Evolutionary conservation across 805 yeast genomes (phyloP).

Genomic region (Wickerhamiella parazyma): DNA sequence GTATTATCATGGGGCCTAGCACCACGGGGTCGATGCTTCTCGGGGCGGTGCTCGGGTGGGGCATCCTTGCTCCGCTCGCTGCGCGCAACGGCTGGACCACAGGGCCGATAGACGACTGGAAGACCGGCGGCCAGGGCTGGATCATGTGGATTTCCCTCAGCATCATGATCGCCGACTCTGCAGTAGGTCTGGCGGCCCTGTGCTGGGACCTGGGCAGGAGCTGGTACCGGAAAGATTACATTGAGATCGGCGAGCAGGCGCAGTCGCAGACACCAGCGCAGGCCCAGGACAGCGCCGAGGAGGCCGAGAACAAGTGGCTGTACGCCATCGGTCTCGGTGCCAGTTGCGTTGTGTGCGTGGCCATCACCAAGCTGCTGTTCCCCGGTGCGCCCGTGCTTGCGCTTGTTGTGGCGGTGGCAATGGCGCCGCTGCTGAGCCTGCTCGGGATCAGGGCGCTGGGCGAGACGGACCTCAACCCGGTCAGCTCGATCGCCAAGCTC

Average conservation of each 20-base stretch:
- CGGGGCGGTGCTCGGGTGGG: constrained; percentile 91
- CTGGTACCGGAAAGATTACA: too few relatives aligned
- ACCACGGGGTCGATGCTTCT: constrained; percentile 83
- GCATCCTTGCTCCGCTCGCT: constrained; percentile 69
- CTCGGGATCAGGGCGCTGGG: constrained; percentile 90
- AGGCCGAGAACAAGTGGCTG: constrained; percentile 5
- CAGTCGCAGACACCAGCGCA: not conserved
- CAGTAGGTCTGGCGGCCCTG: constrained; percentile 37
- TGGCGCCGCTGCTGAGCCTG: constrained; percentile 69
- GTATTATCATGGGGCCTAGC: constrained; percentile 91
- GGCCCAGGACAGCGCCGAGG: constrained; percentile 1
- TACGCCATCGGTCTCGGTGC: constrained; percentile 41
- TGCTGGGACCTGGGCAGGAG: constrained; percentile 1
- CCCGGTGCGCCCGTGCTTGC: constrained; percentile 57
- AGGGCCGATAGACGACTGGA: constrained; percentile 85
- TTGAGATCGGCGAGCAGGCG: not conserved
- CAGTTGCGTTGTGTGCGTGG: constrained; percentile 56
- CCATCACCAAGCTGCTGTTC: constrained; percentile 53
- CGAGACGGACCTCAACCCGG: constrained; percentile 94
- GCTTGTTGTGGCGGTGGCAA: constrained; percentile 47
- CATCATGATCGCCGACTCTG: constrained; percentile 85
- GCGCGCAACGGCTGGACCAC: constrained; percentile 70
- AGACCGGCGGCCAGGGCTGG: constrained; percentile 93
- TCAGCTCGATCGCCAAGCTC: constrained; percentile 87
- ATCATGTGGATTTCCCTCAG: constrained; percentile 86